A percentile compares a stretch with the other conserved stretches of the same genome.
phyloP scores from a whole-genome alignment of 2,329 filamentous ascomycete species.

The Calonectria honghensis region DNA sequence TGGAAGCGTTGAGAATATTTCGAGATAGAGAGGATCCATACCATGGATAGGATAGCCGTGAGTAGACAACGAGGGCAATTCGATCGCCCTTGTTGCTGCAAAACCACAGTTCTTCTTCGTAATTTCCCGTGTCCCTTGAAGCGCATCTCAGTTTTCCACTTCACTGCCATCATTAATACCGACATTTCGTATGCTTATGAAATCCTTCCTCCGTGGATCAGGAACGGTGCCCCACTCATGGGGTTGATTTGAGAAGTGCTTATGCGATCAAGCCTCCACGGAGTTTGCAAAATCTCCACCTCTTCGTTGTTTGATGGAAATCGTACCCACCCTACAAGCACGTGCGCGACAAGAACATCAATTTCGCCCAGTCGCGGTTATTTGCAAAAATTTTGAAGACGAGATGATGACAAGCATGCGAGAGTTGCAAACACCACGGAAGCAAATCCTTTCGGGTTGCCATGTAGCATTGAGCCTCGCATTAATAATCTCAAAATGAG shows the following conservation, averaged over 20 bases:
- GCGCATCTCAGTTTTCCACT: too few species aligned
- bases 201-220: background rate
- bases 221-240: background rate
- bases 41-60: too few species aligned
- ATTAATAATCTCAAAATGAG: background rate
- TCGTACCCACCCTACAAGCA: background rate
- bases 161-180: too few species aligned
- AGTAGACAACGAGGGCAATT: too few species aligned
- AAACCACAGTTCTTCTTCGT: too few species aligned
- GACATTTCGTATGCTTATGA: background rate
- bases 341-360: background rate
- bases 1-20: background rate
- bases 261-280: slow-evolving; percentile 8
- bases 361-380: background rate
- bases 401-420: too few species aligned
- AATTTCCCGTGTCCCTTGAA: too few species aligned
- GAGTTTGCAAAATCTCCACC: background rate
- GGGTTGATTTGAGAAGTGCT: background rate
- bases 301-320: too few species aligned
- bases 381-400: background rate
- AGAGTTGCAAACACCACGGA: background rate
- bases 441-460: background rate
- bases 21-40: background rate
- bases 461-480: background rate
- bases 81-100: too few species aligned